Percentiles rank a stretch among this genome's conserved stretches.
phyloP scores from a whole-genome alignment of 768 basidiomycete genomes.

The Rhodosporidiobolus odoratus region DNA sequence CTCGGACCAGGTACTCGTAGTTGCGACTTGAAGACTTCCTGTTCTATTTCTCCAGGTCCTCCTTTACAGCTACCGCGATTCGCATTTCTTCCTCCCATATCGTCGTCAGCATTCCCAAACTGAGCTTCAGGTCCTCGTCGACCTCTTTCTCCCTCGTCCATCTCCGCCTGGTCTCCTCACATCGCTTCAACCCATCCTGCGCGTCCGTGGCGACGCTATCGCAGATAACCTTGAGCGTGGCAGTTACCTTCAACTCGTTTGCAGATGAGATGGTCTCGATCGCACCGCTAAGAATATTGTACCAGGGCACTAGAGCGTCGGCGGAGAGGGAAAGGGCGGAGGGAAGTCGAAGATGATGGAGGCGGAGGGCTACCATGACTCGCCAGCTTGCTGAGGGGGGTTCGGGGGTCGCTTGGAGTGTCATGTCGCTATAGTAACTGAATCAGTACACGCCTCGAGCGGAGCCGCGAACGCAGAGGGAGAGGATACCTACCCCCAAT shows the following conservation, averaged over 20 bases:
- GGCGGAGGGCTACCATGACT: slow-evolving; percentile 31
- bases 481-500: slow-evolving; percentile 66
- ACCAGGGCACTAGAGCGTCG: slow-evolving; percentile 22
- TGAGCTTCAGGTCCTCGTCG: neutral
- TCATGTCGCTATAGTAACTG: slow-evolving; percentile 29
- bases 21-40: neutral
- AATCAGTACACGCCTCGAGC: neutral
- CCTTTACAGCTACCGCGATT: slow-evolving; percentile 6
- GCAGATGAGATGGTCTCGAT: slow-evolving; percentile 40
- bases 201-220: slow-evolving; percentile 16
- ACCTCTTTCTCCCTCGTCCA: neutral
- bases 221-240: slow-evolving; percentile 34
- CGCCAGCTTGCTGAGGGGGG: slow-evolving; percentile 25
- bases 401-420: slow-evolving; percentile 29
- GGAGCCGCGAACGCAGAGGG: slow-evolving; percentile 19
- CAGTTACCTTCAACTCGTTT: slow-evolving; percentile 40
- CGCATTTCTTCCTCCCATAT: slow-evolving; percentile 19
- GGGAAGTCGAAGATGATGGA: slow-evolving; percentile 31
- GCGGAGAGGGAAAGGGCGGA: neutral
- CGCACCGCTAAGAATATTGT: slow-evolving; percentile 27
- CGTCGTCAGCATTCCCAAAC: slow-evolving; percentile 21
- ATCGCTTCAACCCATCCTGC: neutral
- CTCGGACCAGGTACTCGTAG: too few relatives aligned
- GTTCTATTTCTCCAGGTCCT: neutral
- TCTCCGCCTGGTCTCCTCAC: neutral